Conservation (phyloP, 441 rosid genomes). For the Brassica hybrid region DNA sequence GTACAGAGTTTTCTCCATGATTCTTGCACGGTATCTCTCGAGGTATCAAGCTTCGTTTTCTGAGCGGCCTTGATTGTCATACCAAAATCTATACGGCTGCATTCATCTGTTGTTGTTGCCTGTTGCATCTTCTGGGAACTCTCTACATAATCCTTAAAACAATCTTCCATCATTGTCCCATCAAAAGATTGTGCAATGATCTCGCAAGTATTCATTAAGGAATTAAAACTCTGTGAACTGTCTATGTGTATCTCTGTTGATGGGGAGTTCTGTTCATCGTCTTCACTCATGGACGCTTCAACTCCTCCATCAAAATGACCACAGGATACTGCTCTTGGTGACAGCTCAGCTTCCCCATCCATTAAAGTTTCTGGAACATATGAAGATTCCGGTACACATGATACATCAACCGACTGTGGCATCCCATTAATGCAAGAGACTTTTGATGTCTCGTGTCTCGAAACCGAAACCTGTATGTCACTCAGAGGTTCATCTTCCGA, state of each 20-base stretch:
- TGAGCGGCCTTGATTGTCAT: slow-evolving; percentile 44
- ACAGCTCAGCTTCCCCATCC: slow-evolving; percentile 54
- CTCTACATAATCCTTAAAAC: too few species aligned
- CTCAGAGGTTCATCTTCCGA: slow-evolving; percentile 70
- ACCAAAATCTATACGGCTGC: slow-evolving; percentile 79
- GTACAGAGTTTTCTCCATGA: slow-evolving; percentile 73
- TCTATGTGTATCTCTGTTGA: slow-evolving; percentile 14
- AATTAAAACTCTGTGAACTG: slow-evolving; percentile 20
- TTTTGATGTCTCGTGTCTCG: slow-evolving; percentile 44
- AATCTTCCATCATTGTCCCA: too few species aligned
- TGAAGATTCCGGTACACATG: slow-evolving; percentile 88
- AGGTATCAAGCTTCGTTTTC: slow-evolving; percentile 40
- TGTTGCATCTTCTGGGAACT: too few species aligned
- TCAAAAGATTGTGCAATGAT: too few species aligned
- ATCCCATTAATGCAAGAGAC: slow-evolving; percentile 44
- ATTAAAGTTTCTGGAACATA: slow-evolving; percentile 84
- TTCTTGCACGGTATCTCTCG: slow-evolving; percentile 56
- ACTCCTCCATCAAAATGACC: slow-evolving; percentile 50
- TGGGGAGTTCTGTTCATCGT: slow-evolving; percentile 9
- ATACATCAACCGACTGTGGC: slow-evolving; percentile 61
- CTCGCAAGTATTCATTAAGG: too few species aligned
- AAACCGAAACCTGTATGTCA: slow-evolving; percentile 37
- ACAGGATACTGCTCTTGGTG: slow-evolving; percentile 50
- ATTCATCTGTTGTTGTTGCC: slow-evolving; percentile 34
- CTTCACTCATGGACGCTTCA: slow-evolving; percentile 58